Percentiles rank a stretch among this genome's conserved stretches.
These are phyloP conservation scores for Pythium phragmiticola DNA, from an alignment of 352 stramenopile genomes.

Conservation along the genomic window DNA sequence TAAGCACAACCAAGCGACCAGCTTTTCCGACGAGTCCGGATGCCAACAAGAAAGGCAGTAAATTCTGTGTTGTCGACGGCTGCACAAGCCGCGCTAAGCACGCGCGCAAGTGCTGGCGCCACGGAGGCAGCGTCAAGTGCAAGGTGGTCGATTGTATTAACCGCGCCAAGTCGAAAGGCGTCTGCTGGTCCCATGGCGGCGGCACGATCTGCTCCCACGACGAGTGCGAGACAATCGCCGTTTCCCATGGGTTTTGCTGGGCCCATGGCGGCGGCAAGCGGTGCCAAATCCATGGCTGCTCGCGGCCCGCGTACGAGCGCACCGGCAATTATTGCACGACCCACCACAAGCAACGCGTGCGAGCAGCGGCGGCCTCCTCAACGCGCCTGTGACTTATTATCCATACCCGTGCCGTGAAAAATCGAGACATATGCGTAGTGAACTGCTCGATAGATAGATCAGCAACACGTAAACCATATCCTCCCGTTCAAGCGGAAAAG, in stretches of 20 bases:
- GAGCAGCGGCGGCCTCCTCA: background rate
- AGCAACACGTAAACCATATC: no score
- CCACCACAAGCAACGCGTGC: constrained; percentile 35
- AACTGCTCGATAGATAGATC: no score
- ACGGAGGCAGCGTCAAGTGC: constrained; percentile 59
- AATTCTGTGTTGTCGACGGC: constrained; percentile 55
- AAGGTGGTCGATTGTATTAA: constrained; percentile 61
- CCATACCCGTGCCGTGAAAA: no score
- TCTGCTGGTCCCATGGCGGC: constrained; percentile 52
- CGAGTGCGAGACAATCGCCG: constrained; percentile 24
- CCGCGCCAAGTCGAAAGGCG: constrained; percentile 61
- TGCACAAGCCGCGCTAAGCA: constrained; percentile 62
- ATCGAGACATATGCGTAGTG: no score
- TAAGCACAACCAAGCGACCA: no score
- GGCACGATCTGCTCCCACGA: constrained; percentile 3
- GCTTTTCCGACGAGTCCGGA: constrained; percentile 5
- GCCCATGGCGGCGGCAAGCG: constrained; percentile 30
- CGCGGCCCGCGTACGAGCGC: constrained; percentile 25
- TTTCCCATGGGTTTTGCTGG: constrained; percentile 31
- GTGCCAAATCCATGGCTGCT: constrained; percentile 18
- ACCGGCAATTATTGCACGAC: constrained; percentile 48
- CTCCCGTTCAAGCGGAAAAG: no score
- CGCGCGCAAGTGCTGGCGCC: constrained; percentile 56
- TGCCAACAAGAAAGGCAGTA: constrained; percentile 45
- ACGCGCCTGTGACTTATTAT: no score